Evolutionary conservation across 2,329 filamentous ascomycete species (phyloP), one percentile per base, ranked within the genome.

Genomic region (Colletotrichum chlorophyti): DNA sequence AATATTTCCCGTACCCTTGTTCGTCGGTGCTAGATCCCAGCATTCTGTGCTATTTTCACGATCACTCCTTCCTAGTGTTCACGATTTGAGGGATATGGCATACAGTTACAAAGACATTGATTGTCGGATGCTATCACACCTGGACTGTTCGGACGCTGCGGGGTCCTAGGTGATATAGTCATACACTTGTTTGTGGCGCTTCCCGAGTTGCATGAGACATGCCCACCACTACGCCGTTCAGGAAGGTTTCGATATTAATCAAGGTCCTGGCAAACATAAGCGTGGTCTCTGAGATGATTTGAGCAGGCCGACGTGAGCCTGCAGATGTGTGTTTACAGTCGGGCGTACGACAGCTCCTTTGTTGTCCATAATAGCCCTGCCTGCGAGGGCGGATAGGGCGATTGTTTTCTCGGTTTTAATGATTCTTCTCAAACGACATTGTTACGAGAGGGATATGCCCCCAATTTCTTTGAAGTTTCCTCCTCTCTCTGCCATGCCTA

Each of bases 1-100:
- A 49, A 38, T 55, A 59, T 12, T 12, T 27, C 42, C n/a, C 19
- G 35, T 40, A 43, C 12, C 51, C 42, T 59, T 59, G 50, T 59
- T 59, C 37, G 49, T 27, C 23, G 24, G 21, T 32, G 11, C 40
- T 15, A 21, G 15, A 26, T 31, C 31, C 32, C 23, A 26, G 15
- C 38, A 15, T 19, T 29, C 32, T 24, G 26, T 19, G 15, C 24
- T 42, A 42, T 24, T 52, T 46, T 15, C 23, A 24, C 40, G 17
- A 37, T 6, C 24, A 52, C 31, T 24, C 47, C 23, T 17, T 40
- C 26, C 41, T 17, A 47, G 49, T 15, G 34, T 32, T 34, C 12
- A 8, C 27, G 11, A 26, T 34, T 7, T 4, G 32, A 53, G 14
- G 27, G 32, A 58, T 43, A 27, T n/a, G 12, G 32, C 24, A 26